Evolutionary conservation across 495 filamentous ascomycete species (phyloP).

Genomic region (Xylaria scruposa): DNA sequence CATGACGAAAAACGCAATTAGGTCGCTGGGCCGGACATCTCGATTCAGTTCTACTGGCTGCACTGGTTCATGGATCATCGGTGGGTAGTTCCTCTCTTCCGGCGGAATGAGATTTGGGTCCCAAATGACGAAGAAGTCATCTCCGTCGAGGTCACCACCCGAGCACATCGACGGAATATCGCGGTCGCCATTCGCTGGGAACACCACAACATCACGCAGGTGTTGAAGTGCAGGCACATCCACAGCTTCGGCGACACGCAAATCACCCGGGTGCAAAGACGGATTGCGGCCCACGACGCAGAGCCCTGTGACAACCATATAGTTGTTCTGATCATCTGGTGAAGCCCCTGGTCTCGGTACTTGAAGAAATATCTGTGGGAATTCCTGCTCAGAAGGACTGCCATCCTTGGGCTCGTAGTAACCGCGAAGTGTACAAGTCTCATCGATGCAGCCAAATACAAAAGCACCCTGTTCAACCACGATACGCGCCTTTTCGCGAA

Average conservation of each 20-base stretch:
- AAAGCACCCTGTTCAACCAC: conserved; percentile 82
- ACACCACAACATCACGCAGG: conserved; percentile 82
- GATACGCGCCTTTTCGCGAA: conserved; percentile 94
- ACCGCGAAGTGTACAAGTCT: conserved; percentile 77
- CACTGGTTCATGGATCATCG: conserved; percentile 74
- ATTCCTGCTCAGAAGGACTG: conserved; percentile 38
- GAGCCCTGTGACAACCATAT: conserved; percentile 73
- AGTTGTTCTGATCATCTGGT: conserved; percentile 54
- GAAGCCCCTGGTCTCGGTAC: conserved; percentile 57
- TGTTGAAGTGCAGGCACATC: conserved; percentile 74
- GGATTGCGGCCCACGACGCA: conserved; percentile 92
- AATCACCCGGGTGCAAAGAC: conserved; percentile 91
- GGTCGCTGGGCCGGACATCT: conserved; percentile 69
- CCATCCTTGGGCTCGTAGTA: conserved; percentile 52
- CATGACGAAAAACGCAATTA: conserved; percentile 84
- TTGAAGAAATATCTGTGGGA: conserved; percentile 92
- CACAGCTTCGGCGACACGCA: conserved; percentile 86
- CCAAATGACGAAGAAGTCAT: conserved; percentile 96
- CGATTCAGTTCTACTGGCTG: conserved; percentile 56
- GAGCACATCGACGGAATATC: conserved; percentile 93
- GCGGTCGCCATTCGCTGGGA: conserved; percentile 83
- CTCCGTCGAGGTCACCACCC: conserved; percentile 93
- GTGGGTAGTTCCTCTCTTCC: conserved; percentile 69
- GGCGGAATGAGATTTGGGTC: conserved; percentile 75
- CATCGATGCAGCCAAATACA: conserved; percentile 87